Percentiles rank a stretch among this genome's conserved stretches.
Evolutionary conservation across 768 basidiomycete species (phyloP).

Genomic region (Boletus barrowsii): DNA sequence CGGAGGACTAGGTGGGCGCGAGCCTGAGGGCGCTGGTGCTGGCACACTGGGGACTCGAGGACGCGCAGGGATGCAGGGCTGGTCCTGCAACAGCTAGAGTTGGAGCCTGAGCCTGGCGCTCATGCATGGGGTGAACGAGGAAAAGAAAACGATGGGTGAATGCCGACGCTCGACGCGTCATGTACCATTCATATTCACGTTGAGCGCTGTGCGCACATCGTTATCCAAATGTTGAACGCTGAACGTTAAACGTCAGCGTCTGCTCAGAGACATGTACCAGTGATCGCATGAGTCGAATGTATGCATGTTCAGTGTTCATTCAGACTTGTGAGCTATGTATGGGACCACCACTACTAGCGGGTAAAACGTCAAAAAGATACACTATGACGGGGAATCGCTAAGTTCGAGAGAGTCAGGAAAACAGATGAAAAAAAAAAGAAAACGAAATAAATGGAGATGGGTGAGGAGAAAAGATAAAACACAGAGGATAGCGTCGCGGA

Average conservation of each 20-base stretch:
- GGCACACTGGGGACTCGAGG: background rate
- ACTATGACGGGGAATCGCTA: conserved; percentile 11
- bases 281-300: too few relatives aligned
- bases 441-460: background rate
- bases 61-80: background rate
- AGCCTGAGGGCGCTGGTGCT: background rate
- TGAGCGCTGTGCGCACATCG: background rate
- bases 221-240: background rate
- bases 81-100: background rate
- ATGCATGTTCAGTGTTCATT: too few relatives aligned
- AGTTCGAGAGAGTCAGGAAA: conserved; percentile 4
- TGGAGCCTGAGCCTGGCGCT: background rate
- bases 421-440: background rate
- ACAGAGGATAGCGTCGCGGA: background rate
- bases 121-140: too few relatives aligned
- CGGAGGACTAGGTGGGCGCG: background rate
- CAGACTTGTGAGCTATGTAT: too few relatives aligned
- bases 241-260: too few relatives aligned
- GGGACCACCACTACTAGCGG: background rate
- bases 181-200: too few relatives aligned
- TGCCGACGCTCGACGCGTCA: too few relatives aligned
- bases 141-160: too few relatives aligned
- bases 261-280: too few relatives aligned
- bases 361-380: conserved; percentile 14
- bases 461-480: background rate